phyloP scores from a whole-genome alignment of 108 stramenopile genomes.

The Epipyxis sp. region DNA sequence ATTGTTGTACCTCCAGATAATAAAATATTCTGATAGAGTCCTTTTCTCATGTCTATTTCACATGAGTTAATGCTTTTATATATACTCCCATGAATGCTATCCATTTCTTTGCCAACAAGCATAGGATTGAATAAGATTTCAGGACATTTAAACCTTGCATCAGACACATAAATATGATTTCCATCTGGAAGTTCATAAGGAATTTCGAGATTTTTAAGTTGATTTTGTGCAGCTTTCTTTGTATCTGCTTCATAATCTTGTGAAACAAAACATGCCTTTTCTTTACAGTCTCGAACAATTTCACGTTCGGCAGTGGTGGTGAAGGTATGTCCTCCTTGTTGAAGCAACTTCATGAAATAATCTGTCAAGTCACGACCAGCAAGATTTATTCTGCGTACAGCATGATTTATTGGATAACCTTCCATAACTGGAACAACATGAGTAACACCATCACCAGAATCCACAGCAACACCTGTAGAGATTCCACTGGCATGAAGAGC shows the following conservation, averaged over 20 bases:
- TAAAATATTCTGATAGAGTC: slow-evolving; percentile 69
- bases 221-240: slow-evolving; percentile 64
- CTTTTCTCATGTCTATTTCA: slow-evolving; percentile 98
- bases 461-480: slow-evolving; percentile 61
- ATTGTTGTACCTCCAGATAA: slow-evolving; percentile 83
- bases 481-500: slow-evolving; percentile 63
- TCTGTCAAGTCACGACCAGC: slow-evolving; percentile 65
- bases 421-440: slow-evolving; percentile 65
- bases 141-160: slow-evolving; percentile 66
- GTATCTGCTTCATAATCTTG: slow-evolving; percentile 64
- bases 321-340: slow-evolving; percentile 63
- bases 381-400: slow-evolving; percentile 56
- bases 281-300: slow-evolving; percentile 67
- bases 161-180: no score
- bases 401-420: slow-evolving; percentile 61
- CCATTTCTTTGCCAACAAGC: slow-evolving; percentile 93
- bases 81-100: no score
- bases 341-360: slow-evolving; percentile 68
- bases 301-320: slow-evolving; percentile 62
- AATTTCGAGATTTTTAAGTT: slow-evolving; percentile 61
- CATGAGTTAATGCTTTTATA: slow-evolving; percentile 99
- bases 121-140: slow-evolving; percentile 71
- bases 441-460: slow-evolving; percentile 63
- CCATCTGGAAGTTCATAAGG: no score
- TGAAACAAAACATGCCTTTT: slow-evolving; percentile 66